Percentiles rank a stretch among this genome's conserved stretches.
These are phyloP conservation scores for Flaveria brownii DNA, from an alignment of 129 eudicot genomes.

Conservation along the genomic window DNA sequence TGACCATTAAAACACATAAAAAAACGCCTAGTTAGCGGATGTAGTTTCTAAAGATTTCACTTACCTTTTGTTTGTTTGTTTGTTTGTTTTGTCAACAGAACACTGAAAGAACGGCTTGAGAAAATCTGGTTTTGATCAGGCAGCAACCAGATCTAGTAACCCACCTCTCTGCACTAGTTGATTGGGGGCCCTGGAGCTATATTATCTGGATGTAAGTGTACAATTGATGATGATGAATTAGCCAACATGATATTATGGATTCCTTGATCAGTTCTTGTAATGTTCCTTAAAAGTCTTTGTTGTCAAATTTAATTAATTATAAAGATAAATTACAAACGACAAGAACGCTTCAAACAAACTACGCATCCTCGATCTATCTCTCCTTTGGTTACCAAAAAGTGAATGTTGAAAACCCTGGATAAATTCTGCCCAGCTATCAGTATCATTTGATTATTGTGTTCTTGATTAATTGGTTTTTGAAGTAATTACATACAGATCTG, in stretches of 20 bases:
- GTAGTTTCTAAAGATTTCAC: background rate
- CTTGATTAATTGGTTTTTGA: background rate
- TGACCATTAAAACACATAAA: background rate
- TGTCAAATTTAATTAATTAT: background rate
- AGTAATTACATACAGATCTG: background rate
- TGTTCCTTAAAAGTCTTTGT: constrained; percentile 3
- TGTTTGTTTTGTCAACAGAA: background rate
- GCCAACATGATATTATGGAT: constrained; percentile 9
- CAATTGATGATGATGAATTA: constrained; percentile 13
- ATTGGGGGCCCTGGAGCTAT: constrained; percentile 14
- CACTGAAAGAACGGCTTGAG: background rate
- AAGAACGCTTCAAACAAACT: background rate
- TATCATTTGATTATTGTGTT: background rate
- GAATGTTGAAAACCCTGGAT: background rate
- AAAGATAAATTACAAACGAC: background rate
- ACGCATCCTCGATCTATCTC: background rate
- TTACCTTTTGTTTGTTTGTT: background rate
- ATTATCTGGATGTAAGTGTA: constrained; percentile 29
- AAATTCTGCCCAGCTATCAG: background rate
- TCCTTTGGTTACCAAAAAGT: constrained; percentile 7
- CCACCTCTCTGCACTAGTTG: background rate
- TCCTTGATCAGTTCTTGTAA: constrained; percentile 6
- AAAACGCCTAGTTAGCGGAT: background rate
- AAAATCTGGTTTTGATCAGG: background rate
- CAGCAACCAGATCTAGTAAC: constrained; percentile 10